Conservation (phyloP, 352 stramenopile genomes). For the Globisporangium okanoganense region DNA sequence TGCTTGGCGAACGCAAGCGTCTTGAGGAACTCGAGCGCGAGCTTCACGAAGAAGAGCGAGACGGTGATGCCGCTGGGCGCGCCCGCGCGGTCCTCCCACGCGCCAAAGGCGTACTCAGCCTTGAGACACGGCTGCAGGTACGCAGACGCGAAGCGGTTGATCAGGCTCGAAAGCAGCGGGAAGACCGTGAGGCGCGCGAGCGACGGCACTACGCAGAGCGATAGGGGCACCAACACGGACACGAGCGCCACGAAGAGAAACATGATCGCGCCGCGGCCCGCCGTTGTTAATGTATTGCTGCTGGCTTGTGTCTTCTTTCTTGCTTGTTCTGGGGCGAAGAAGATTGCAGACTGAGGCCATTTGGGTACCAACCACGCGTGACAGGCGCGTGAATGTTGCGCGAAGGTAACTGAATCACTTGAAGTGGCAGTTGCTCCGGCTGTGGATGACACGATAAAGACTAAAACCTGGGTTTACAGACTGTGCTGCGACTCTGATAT, state of each 20-base stretch:
- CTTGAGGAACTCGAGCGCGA: slow-evolving; percentile 47
- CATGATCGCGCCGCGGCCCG: slow-evolving; percentile 16
- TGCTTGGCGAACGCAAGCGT: slow-evolving; percentile 59
- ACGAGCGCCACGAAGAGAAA: slow-evolving; percentile 45
- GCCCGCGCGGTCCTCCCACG: slow-evolving; percentile 30
- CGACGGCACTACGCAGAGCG: slow-evolving; percentile 55
- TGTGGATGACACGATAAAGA: background rate
- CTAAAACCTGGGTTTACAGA: background rate
- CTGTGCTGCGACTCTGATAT: background rate
- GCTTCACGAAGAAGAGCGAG: slow-evolving; percentile 49
- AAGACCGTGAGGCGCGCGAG: slow-evolving; percentile 57
- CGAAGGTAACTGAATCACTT: slow-evolving; percentile 1
- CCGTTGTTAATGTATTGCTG: slow-evolving; percentile 6
- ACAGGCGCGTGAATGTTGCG: background rate
- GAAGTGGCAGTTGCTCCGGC: slow-evolving; percentile 3
- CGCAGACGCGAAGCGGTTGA: slow-evolving; percentile 46
- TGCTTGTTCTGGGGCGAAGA: background rate
- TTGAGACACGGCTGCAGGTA: slow-evolving; percentile 53
- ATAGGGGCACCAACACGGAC: slow-evolving; percentile 54
- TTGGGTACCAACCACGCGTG: background rate
- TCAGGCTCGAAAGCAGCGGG: slow-evolving; percentile 44
- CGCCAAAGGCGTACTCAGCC: slow-evolving; percentile 47
- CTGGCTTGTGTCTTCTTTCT: background rate
- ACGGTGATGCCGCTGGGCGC: slow-evolving; percentile 41
- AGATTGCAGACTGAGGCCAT: background rate